Base-by-base conservation (phyloP, 1,284 basidiomycete species). In the Thecaphora thlaspeos region DNA sequence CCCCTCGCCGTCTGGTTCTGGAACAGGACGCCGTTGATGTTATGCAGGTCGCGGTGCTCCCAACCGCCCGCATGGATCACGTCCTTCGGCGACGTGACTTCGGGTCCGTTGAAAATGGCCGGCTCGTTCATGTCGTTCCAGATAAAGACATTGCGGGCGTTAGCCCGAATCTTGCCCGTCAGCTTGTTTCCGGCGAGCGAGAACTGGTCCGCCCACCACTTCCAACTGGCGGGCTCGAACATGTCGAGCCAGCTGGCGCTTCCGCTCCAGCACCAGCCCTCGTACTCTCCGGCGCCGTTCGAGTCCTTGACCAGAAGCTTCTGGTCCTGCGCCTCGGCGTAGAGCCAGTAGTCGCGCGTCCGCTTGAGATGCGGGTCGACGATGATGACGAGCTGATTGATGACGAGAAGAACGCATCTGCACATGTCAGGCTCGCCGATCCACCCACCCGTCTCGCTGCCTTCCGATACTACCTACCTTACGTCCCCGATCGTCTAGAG, bases 101-200 rank as follows among this genome's bases (percentile, higher is more conserved):
- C 95, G 2, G 95, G 95, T 0, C 94, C 95, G 69, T 96, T 94
- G 82, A 99, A 98, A 22, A 99, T 87, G 4, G 92, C 88, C 1
- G 94, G 94, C 89, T 97, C 94, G 76, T 96, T 97, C 94, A 98
- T 98, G 78, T 98, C 94, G 79, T 96, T 97, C 92, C 93, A 96
- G 58, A 97, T 89, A 75, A 87, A 88, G 11, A 96, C 84, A 69
- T 87, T 85, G 43, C 74, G 66, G 4, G 73, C 75, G 43, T 76
- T 77, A 19, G 68, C 76, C 17, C 55, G 47, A 23, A 76, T 56
- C 58, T 70, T 68, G 43, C 59, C 59, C 12, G 45, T 38, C 12
- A 61, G 48, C 48, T 51, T 50, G 45, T 40, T 56, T 34, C 56
- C 55, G 14, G 49, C 49, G 24, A 77, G 60, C 2, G 49, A 43